phyloP scores from a whole-genome alignment of 257 asterid species.

The Knoxia roxburghii region DNA sequence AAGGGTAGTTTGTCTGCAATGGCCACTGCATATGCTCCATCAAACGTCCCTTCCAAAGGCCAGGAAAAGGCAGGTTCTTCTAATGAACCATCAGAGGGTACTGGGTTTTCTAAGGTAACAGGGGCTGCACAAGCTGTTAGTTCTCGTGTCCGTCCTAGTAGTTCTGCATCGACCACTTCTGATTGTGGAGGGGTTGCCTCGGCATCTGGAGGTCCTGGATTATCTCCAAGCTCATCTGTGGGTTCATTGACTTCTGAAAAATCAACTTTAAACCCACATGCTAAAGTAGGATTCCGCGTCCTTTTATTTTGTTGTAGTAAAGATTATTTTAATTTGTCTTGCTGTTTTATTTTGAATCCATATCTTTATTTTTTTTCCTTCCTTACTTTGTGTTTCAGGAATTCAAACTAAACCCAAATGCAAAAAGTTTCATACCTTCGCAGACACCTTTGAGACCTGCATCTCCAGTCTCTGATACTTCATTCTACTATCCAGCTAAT shows the following conservation, averaged over 20 bases:
- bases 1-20: conserved; percentile 49
- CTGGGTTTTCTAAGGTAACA: conserved; percentile 43
- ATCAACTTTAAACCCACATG: conserved; percentile 81
- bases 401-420: conserved; percentile 83
- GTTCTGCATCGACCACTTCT: conserved; percentile 63
- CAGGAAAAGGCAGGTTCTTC: conserved; percentile 48
- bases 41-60: conserved; percentile 42
- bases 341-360: neutral
- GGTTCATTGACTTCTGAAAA: conserved; percentile 87
- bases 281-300: conserved; percentile 55
- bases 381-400: conserved; percentile 41
- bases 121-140: conserved; percentile 30
- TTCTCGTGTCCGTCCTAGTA: conserved; percentile 46
- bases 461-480: conserved; percentile 73
- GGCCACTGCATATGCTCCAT: conserved; percentile 54
- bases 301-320: neutral
- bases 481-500: conserved; percentile 83
- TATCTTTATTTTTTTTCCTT: neutral
- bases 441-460: conserved; percentile 66
- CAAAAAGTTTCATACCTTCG: conserved; percentile 74
- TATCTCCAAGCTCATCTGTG: conserved; percentile 78
- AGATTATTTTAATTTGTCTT: neutral
- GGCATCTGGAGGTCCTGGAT: conserved; percentile 62
- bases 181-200: conserved; percentile 66
- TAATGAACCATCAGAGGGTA: conserved; percentile 36